Evolutionary conservation across 2,329 filamentous ascomycete species (phyloP), one percentile per base, ranked within the genome.

Genomic region (Aspergillus oerlinghausenensis): DNA sequence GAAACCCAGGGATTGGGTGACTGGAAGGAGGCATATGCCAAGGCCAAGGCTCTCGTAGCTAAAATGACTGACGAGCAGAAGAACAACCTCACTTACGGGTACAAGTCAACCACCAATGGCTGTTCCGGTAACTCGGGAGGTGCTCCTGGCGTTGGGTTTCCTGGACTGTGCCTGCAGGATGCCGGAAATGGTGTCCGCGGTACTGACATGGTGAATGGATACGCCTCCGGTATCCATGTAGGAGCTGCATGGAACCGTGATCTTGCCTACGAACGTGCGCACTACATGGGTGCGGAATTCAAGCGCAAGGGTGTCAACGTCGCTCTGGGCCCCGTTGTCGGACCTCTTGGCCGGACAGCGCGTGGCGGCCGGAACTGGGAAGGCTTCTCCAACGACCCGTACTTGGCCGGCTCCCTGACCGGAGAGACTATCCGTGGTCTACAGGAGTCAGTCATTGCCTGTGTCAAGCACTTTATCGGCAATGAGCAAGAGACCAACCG

Each of bases 221-320:
- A 73, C 55, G 69, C 76, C 8, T 71, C 71, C 23, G 76, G 73
- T 23, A 56, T 79, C 9, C 70, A 73, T 50, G 67, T 75, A 5
- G 76, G 74, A 11, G 75, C 76, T 49, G 65, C 72, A 47, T 86
- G 83, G 83, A 82, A 86, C 57, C 75, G 72, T 55, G 77, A 79
- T 5, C 67, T 85, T 57, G 80, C 82, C 0, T 79, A 83, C 52
- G 67, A 77, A 51, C 70, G 83, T n/a, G 84, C 73, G 0, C 70
- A 75, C 14, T 77, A 78, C 48, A 83, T 87, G 77, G 84, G 80
- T 2, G 76, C 75, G 4, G 84, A 87, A 59, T 85, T 84, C 64
- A 80, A 75, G 62, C 75, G 73, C 4, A 84, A 83, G 62, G 82
- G 82, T 43, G 65, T 60, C 11, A 62, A 68, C 14, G 55, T 68